A percentile compares a stretch with the other conserved stretches of the same genome.
phyloP scores from a whole-genome alignment of 805 yeast genomes.

The Limtongozyma cylindracea region DNA sequence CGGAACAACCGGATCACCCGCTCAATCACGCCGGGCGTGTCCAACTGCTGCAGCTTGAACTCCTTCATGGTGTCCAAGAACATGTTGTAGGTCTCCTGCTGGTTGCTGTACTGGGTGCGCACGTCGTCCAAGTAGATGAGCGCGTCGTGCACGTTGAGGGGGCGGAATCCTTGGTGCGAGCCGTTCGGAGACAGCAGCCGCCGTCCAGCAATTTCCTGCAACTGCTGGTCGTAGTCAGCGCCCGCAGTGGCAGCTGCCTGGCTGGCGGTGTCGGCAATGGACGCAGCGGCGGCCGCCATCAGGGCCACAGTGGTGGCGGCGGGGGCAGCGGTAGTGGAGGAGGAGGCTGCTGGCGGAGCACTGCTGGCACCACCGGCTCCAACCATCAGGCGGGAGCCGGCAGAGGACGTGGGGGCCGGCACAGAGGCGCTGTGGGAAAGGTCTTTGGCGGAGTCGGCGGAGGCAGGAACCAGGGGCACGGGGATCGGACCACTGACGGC shows the following conservation, averaged over 20 bases:
- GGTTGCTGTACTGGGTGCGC: conserved; percentile 70
- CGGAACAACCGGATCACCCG: conserved; percentile 76
- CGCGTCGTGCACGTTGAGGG: conserved; percentile 90
- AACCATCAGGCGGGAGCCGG: too few relatives aligned
- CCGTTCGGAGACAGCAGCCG: too few relatives aligned
- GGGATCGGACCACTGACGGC: too few relatives aligned
- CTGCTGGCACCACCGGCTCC: too few relatives aligned
- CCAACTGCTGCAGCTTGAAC: conserved; percentile 85
- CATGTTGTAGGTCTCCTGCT: conserved; percentile 90
- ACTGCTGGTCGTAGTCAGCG: too few relatives aligned
- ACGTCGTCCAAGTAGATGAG: conserved; percentile 88
- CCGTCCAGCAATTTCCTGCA: too few relatives aligned
- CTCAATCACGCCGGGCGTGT: conserved; percentile 96
- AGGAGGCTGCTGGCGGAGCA: conserved; percentile 1
- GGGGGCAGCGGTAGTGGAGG: conserved; percentile 1
- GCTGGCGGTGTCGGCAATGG: conserved; percentile 2
- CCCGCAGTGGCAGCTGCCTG: neutral
- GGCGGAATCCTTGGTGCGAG: conserved; percentile 19
- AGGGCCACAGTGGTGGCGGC: conserved; percentile 1
- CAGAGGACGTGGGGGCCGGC: too few relatives aligned
- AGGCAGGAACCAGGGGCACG: too few relatives aligned
- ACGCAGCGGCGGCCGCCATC: conserved; percentile 2
- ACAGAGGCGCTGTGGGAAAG: too few relatives aligned
- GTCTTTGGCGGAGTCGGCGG: too few relatives aligned
- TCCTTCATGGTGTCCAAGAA: conserved; percentile 97